phyloP scores from a whole-genome alignment of 345 rosid species.

The Corymbia maculata region DNA sequence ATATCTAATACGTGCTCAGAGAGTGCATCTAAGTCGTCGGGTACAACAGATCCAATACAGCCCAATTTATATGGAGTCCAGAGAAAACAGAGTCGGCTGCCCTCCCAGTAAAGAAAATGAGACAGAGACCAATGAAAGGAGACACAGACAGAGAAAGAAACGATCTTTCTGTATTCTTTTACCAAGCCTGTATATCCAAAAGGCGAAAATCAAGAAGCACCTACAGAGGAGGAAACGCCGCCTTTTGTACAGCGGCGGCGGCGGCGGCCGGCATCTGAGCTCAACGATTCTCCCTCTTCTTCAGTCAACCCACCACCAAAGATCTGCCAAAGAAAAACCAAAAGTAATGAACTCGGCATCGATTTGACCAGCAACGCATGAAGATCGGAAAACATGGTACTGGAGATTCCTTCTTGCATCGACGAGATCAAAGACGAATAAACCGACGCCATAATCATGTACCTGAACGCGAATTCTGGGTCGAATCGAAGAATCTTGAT shows the following conservation, averaged over 20 bases:
- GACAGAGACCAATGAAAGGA: too few relatives aligned
- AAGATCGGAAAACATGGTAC: not conserved
- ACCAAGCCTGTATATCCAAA: not conserved
- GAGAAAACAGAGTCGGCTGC: too few relatives aligned
- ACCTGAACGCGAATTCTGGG: not conserved
- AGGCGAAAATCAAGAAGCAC: not conserved
- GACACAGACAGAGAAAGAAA: too few relatives aligned
- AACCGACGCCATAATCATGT: not conserved
- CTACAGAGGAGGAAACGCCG: not conserved
- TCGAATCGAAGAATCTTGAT: not conserved
- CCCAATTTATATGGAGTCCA: not conserved
- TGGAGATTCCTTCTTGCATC: not conserved
- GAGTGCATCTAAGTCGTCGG: not conserved
- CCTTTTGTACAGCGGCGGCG: not conserved
- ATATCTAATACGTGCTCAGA: too few relatives aligned
- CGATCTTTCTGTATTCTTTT: too few relatives aligned
- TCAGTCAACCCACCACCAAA: not conserved
- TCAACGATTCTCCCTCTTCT: not conserved
- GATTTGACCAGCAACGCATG: not conserved
- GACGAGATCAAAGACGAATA: not conserved
- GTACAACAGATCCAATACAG: not conserved
- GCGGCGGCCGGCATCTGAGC: not conserved
- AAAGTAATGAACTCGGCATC: not conserved
- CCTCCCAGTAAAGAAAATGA: too few relatives aligned
- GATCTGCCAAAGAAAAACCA: not conserved